Base-by-base conservation (phyloP, 371 early-diverging fungal species). In the Blastocladiella emersonii region DNA sequence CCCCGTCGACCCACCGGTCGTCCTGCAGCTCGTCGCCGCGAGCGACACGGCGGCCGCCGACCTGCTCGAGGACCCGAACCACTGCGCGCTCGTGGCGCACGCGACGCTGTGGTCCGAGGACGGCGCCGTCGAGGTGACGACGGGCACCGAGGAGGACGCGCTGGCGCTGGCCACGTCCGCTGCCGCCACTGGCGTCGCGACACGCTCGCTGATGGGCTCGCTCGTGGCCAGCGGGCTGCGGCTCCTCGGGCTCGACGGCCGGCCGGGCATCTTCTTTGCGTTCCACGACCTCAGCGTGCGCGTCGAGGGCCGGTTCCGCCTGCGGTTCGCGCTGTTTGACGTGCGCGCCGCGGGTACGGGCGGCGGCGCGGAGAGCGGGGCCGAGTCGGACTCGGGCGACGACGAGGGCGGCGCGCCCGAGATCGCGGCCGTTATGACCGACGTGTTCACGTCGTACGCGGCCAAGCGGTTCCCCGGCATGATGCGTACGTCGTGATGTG, bases 1-100 rank as follows among this genome's bases (percentile, higher is more conserved):
- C 36, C 85, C 87, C 7, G 77, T 87, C 44, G 87, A 87, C 66
- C 89, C 87, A 23, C 86, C 85, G 8, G 86, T 86, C 7, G 78
- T 85, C 23, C 72, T 83, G n/a, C 76, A 77, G 62, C 70, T 85
- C 19, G 64, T 71, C 44, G 61, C 71, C 2, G 56, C 66, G 44
- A 63, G 67, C 34, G 61, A 57, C n/a, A n/a, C n/a, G n/a, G n/a
- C n/a, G n/a, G n/a, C n/a, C n/a, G n/a, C n/a, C n/a, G n/a, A n/a
- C n/a, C n/a, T n/a, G n/a, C n/a, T n/a, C n/a, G n/a, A n/a, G n/a
- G n/a, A n/a, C n/a, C n/a, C n/a, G n/a, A n/a, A n/a, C n/a, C n/a
- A n/a, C n/a, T n/a, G n/a, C n/a, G n/a, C n/a, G n/a, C 41, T 56
- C 56, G 56, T 56, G 15, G 56, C 23, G 0, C 56, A 56, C 2